Percentiles rank a stretch among this genome's conserved stretches.
Conservation (phyloP, 129 eudicot genomes). For the Saussurea involucrata region DNA sequence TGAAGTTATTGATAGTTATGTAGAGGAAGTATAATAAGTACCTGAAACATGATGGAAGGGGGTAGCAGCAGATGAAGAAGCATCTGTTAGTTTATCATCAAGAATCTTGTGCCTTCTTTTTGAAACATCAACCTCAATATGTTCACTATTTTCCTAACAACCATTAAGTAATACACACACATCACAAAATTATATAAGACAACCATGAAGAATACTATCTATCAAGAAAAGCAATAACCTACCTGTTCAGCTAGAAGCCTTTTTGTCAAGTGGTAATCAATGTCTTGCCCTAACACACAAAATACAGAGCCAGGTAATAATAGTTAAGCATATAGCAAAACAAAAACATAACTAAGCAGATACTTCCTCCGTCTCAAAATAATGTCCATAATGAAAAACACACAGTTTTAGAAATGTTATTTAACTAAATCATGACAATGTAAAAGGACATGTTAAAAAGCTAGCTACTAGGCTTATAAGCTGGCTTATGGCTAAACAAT, state of each 20-base stretch:
- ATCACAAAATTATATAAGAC: slow-evolving; percentile 4
- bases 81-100: slow-evolving; percentile 32
- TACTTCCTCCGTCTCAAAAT: background rate
- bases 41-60: slow-evolving; percentile 45
- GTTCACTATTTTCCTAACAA: slow-evolving; percentile 62
- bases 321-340: background rate
- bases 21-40: slow-evolving; percentile 7
- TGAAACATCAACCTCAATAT: slow-evolving; percentile 49
- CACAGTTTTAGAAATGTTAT: background rate
- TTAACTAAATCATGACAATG: background rate
- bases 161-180: background rate
- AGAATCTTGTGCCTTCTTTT: slow-evolving; percentile 41
- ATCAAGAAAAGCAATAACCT: background rate
- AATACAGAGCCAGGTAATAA: background rate
- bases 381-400: background rate
- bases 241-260: slow-evolving; percentile 71
- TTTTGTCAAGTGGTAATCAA: slow-evolving; percentile 42
- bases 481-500: background rate
- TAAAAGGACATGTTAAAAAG: background rate
- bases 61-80: slow-evolving; percentile 30
- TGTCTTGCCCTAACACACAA: slow-evolving; percentile 51
- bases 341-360: background rate
- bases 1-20: background rate
- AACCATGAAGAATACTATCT: background rate
- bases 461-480: background rate